Conservation (phyloP, 192 early-diverging fungal species). For the Mortierella hygrophila region DNA sequence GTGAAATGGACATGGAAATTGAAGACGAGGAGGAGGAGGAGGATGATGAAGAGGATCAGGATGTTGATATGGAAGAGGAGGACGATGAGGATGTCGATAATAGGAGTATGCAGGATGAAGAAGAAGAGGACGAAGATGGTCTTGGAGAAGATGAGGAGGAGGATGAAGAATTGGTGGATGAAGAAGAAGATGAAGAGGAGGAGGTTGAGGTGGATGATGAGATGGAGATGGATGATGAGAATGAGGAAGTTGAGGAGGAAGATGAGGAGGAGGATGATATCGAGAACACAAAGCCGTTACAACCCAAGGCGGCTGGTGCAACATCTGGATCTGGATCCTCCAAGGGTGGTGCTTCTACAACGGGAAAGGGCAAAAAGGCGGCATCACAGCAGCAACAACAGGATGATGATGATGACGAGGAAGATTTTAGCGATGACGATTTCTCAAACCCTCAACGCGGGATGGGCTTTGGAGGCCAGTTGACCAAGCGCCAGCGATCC, state of each 20-base stretch:
- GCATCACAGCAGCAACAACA: background rate
- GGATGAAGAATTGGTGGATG: constrained; percentile 31
- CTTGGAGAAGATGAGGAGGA: constrained; percentile 43
- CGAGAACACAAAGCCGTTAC: constrained; percentile 40
- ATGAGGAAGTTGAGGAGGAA: constrained; percentile 36
- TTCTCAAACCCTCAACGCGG: constrained; percentile 40
- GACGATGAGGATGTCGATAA: constrained; percentile 31
- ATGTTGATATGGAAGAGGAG: constrained; percentile 55
- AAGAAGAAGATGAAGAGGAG: constrained; percentile 37
- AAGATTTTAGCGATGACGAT: constrained; percentile 48
- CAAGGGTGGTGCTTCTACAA: background rate
- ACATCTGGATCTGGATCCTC: constrained; percentile 14
- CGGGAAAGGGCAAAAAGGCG: constrained; percentile 36
- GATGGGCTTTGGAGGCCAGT: constrained; percentile 50
- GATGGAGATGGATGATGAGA: constrained; percentile 30
- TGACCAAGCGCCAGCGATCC: constrained; percentile 81
- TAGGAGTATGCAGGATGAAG: constrained; percentile 33
- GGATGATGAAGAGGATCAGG: constrained; percentile 45
- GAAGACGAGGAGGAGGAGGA: constrained; percentile 29
- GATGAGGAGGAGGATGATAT: constrained; percentile 56
- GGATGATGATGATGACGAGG: constrained; percentile 32
- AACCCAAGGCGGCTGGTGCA: constrained; percentile 21
- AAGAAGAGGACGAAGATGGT: constrained; percentile 42
- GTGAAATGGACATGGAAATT: constrained; percentile 19
- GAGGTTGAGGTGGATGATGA: constrained; percentile 31